phyloP scores from a whole-genome alignment of 2,329 filamentous ascomycete genomes.

The Botrytis paeoniae region DNA sequence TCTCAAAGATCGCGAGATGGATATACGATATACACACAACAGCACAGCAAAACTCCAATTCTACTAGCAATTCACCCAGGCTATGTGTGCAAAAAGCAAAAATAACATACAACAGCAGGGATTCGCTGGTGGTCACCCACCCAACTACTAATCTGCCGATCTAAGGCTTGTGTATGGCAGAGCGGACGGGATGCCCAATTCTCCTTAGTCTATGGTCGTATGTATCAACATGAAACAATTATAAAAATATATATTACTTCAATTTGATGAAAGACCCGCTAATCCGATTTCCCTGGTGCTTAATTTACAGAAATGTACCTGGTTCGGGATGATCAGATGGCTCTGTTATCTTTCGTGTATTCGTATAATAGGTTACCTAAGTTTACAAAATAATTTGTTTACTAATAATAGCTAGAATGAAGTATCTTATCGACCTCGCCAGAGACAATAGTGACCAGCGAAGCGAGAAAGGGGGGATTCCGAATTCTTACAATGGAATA shows the following conservation, averaged over 20 bases:
- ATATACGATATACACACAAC: neutral
- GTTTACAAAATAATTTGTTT: no score
- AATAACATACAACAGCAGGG: neutral
- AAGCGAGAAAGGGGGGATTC: no score
- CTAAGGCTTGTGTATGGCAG: neutral
- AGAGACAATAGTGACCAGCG: no score
- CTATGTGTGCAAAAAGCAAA: neutral
- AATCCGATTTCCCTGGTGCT: neutral
- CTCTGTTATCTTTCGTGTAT: no score
- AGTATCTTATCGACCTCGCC: no score
- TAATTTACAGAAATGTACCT: neutral
- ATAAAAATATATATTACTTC: rapidly evolving
- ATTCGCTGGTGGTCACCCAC: neutral
- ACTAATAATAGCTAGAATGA: no score
- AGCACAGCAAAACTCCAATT: neutral
- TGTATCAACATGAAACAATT: rapidly evolving
- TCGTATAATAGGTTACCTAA: no score
- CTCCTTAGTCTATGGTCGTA: neutral
- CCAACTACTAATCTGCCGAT: neutral
- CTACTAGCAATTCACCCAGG: no score
- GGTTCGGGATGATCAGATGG: no score
- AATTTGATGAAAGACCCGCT: rapidly evolving
- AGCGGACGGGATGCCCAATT: neutral
- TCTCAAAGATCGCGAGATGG: neutral
- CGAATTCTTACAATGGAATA: no score